Conservation (phyloP, 352 stramenopile species). For the Phytophthora sojae region DNA sequence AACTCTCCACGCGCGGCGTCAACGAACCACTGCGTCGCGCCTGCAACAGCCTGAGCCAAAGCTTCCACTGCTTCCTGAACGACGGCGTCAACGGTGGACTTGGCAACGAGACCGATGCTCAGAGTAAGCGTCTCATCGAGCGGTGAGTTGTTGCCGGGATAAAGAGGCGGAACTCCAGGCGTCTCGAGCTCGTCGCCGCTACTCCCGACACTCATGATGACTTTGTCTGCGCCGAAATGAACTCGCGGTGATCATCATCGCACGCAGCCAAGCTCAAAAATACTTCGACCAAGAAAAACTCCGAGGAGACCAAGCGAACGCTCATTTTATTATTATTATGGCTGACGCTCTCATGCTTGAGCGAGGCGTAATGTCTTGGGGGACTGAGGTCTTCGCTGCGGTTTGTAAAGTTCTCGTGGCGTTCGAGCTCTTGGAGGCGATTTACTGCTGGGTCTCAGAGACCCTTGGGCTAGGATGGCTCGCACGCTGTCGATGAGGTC, state of each 20-base stretch:
- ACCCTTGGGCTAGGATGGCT: conserved; percentile 30
- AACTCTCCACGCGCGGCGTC: conserved; percentile 17
- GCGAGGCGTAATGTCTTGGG: conserved; percentile 34
- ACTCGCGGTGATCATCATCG: conserved; percentile 10
- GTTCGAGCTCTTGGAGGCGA: conserved; percentile 25
- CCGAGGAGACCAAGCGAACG: not conserved
- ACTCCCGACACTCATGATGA: conserved; percentile 12
- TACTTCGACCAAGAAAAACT: conserved; percentile 11
- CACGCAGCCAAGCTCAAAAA: conserved; percentile 33
- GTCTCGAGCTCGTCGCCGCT: not conserved
- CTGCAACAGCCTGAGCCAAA: conserved; percentile 21
- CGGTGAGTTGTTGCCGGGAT: conserved; percentile 4
- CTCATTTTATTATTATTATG: conserved; percentile 23
- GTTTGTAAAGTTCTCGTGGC: conserved; percentile 10
- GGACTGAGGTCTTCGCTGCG: conserved; percentile 29
- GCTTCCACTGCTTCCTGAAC: conserved; percentile 23
- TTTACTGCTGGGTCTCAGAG: conserved; percentile 10
- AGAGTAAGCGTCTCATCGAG: conserved; percentile 10
- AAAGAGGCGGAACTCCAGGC: conserved; percentile 16
- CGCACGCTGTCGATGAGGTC: conserved; percentile 38
- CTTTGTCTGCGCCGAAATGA: conserved; percentile 23
- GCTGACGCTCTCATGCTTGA: conserved; percentile 4
- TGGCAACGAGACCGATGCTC: conserved; percentile 18
- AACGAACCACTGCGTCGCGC: conserved; percentile 28
- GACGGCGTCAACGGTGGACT: conserved; percentile 10